Percentiles rank a stretch among this genome's conserved stretches.
Evolutionary conservation across 768 basidiomycete genomes (phyloP).

Genomic region (Symmetrospora coprosmae): DNA sequence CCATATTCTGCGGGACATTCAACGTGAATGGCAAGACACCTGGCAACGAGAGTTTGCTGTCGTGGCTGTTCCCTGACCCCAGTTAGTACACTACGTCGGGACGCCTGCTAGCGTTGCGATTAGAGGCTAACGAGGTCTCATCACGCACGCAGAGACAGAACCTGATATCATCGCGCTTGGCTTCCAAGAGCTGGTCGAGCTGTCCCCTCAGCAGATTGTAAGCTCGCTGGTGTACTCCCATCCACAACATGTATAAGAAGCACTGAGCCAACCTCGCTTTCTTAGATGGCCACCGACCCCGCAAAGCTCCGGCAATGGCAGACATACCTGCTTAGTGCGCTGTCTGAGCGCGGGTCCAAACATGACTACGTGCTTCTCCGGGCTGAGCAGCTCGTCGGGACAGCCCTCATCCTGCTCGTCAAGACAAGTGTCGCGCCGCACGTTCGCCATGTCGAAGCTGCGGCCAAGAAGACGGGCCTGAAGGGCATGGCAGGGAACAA

Average conservation of each 20-base stretch:
- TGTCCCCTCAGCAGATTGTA: slow-evolving; percentile 93
- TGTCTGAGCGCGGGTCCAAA: slow-evolving; percentile 55
- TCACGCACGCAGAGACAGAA: slow-evolving; percentile 42
- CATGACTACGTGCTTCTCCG: slow-evolving; percentile 69
- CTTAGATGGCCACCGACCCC: slow-evolving; percentile 30
- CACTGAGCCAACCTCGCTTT: slow-evolving; percentile 41
- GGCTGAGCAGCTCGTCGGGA: slow-evolving; percentile 95
- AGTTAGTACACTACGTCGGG: too few relatives aligned
- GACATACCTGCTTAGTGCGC: slow-evolving; percentile 57
- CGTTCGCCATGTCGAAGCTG: slow-evolving; percentile 81
- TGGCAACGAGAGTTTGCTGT: slow-evolving; percentile 58
- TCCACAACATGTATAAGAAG: too few relatives aligned
- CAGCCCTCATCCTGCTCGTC: slow-evolving; percentile 72
- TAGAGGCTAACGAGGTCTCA: too few relatives aligned
- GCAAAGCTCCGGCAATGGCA: slow-evolving; percentile 63
- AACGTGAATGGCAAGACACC: slow-evolving; percentile 82
- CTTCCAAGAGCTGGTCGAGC: slow-evolving; percentile 93
- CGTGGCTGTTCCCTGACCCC: slow-evolving; percentile 78
- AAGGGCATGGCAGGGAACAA: slow-evolving; percentile 91
- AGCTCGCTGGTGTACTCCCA: too few relatives aligned
- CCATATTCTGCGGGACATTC: slow-evolving; percentile 82
- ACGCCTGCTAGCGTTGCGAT: too few relatives aligned
- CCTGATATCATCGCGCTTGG: slow-evolving; percentile 82
- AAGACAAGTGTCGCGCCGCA: slow-evolving; percentile 59
- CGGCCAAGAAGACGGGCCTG: slow-evolving; percentile 60